Evolutionary conservation across 2,329 filamentous ascomycete genomes (phyloP), one percentile per base, ranked within the genome.

Genomic region (Thielaviopsis musarum): DNA sequence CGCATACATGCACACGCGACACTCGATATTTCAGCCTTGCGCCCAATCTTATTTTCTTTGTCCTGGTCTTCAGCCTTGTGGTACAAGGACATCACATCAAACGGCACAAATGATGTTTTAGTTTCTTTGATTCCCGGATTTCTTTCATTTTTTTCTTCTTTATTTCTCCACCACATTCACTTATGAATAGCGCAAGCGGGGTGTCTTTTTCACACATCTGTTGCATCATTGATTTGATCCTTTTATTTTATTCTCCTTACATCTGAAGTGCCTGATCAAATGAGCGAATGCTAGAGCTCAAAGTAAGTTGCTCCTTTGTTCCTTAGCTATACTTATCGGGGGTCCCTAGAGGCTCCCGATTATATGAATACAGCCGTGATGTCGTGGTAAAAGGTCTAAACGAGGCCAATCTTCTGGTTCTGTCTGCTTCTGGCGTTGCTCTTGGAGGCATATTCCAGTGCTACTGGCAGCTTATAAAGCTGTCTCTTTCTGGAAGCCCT

Each of bases 361-460:
- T 41, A 22, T 21, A 22, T 7, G 30, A 38, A 34, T 6, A 26
- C 41, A 59, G 57, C 57, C 26, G 30, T 59, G 57, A 59, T 59
- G 57, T 49, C 52, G n/a, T 59, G 57, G 57, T 59, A 59, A 59
- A 59, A 59, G 57, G 57, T 59, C 57, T 54, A 51, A 59, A 19
- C 45, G 9, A 30, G 52, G 30, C 22, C 51, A 22, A 13, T 54
- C 51, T 51, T 59, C 57, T 59, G 57, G 57, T 54, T 48, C 26
- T 54, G 52, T 54, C 52, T 19, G n/a, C 45, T 49, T 49, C 45
- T 21, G 15, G 5, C n/a, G 7, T 7, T 21, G n/a, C 17, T 49
- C 45, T 49, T 49, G 17, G 45, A 34, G 45, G 45, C 45, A 19
- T 49, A 49, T 49, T 49, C 6, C 30, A 10, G 38, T 45, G 17